phyloP scores from a whole-genome alignment of 306 rosid genomes.

The Nissolia schottii region DNA sequence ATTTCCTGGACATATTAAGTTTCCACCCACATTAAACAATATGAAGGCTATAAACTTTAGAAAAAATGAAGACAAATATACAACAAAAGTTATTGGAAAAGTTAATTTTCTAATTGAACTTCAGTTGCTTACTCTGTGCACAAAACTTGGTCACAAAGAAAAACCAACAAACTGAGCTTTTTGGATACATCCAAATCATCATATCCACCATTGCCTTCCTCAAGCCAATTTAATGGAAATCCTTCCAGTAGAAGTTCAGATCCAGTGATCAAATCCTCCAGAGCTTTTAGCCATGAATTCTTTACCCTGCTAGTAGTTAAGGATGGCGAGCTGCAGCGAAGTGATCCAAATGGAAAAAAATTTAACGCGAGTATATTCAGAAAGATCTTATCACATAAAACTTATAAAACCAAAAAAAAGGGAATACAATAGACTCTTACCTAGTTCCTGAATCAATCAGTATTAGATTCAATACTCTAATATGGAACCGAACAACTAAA shows the following conservation, averaged over 20 bases:
- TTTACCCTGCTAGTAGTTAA: conserved; percentile 8
- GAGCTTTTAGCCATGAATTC: conserved; percentile 30
- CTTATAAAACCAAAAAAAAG: background rate
- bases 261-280: conserved; percentile 17
- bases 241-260: conserved; percentile 17
- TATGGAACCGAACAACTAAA: conserved; percentile 21
- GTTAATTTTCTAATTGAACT: background rate
- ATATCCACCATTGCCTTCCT: conserved; percentile 19
- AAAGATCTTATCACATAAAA: background rate
- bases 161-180: conserved; percentile 32
- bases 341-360: background rate
- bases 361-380: background rate
- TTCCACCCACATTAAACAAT: conserved; percentile 1
- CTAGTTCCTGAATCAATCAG: conserved; percentile 13
- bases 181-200: conserved; percentile 17
- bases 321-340: conserved; percentile 26
- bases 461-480: conserved; percentile 26
- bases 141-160: conserved; percentile 42
- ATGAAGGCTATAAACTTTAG: too few relatives aligned
- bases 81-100: background rate
- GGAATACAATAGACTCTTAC: conserved; percentile 25
- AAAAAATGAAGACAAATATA: background rate
- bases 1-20: conserved; percentile 27
- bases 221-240: conserved; percentile 25
- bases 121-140: conserved; percentile 30